phyloP scores from a whole-genome alignment of 2,329 filamentous ascomycete genomes.

The Beauveria varroae region DNA sequence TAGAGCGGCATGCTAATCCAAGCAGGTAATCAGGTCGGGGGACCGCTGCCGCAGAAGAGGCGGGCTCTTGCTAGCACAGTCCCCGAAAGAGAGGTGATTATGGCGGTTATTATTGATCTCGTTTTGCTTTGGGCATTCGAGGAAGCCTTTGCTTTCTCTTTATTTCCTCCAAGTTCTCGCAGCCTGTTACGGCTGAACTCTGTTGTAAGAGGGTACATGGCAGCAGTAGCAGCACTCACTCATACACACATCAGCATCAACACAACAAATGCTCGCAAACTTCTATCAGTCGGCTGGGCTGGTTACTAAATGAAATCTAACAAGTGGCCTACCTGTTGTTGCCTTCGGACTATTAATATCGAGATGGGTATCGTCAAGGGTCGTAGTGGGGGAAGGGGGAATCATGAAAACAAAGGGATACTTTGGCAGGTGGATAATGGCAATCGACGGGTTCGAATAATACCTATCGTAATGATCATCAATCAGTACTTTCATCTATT shows the following conservation, averaged over 20 bases:
- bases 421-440: not conserved
- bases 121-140: not conserved
- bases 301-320: not conserved
- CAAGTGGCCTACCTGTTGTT: not conserved
- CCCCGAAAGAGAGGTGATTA: not conserved
- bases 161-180: no score
- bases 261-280: no score
- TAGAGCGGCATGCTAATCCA: not conserved
- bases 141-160: no score
- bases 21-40: not conserved
- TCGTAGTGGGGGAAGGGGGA: not conserved
- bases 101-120: not conserved
- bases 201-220: no score
- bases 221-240: not conserved
- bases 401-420: not conserved
- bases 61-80: not conserved
- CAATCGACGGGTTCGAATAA: not conserved
- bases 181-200: no score
- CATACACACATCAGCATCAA: not conserved
- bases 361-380: not conserved
- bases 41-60: not conserved
- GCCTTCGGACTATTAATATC: not conserved
- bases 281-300: not conserved
- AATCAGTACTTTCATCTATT: not conserved
- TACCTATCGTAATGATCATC: not conserved